phyloP scores from a whole-genome alignment of 2,329 filamentous ascomycete species.

The Juglanconis sp. region DNA sequence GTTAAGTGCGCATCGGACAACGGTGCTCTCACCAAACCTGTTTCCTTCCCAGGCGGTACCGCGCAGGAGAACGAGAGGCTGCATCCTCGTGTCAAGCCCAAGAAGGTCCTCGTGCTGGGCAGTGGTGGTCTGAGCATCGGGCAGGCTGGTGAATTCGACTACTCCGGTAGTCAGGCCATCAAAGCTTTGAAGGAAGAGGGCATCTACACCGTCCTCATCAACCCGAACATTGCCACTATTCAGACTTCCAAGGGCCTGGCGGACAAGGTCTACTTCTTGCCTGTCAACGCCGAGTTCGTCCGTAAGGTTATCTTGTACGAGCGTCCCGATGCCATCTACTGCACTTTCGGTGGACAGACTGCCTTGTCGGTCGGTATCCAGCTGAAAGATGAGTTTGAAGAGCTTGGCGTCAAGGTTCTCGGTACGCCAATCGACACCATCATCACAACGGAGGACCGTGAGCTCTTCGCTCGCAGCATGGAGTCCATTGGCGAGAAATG shows the following conservation, averaged over 20 bases:
- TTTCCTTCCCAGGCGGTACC: slow-evolving; percentile 83
- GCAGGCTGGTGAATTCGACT: slow-evolving; percentile 97
- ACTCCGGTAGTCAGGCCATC: slow-evolving; percentile 96
- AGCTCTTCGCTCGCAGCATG: slow-evolving; percentile 97
- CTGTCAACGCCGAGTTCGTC: slow-evolving; percentile 94
- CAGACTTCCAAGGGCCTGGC: slow-evolving; percentile 97
- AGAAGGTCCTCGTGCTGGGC: slow-evolving; percentile 92
- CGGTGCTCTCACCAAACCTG: slow-evolving; percentile 66
- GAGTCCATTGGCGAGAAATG: slow-evolving; percentile 97
- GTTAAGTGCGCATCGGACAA: slow-evolving; percentile 65
- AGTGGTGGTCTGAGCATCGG: slow-evolving; percentile 95
- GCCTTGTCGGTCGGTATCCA: slow-evolving; percentile 95
- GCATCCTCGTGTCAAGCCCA: slow-evolving; percentile 77
- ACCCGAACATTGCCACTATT: slow-evolving; percentile 98
- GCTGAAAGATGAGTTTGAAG: slow-evolving; percentile 94
- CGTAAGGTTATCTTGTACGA: slow-evolving; percentile 96
- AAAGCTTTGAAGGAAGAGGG: slow-evolving; percentile 97
- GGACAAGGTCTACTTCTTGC: slow-evolving; percentile 98
- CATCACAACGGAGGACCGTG: slow-evolving; percentile 96
- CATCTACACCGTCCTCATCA: slow-evolving; percentile 97
- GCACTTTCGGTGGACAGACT: slow-evolving; percentile 96
- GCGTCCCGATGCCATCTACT: slow-evolving; percentile 92
- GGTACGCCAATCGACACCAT: slow-evolving; percentile 97
- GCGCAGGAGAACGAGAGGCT: slow-evolving; percentile 72
- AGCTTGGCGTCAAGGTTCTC: slow-evolving; percentile 86